Percentiles rank a stretch among this genome's conserved stretches.
Conservation (phyloP, 108 stramenopile species). For the Licmophora abbreviata region DNA sequence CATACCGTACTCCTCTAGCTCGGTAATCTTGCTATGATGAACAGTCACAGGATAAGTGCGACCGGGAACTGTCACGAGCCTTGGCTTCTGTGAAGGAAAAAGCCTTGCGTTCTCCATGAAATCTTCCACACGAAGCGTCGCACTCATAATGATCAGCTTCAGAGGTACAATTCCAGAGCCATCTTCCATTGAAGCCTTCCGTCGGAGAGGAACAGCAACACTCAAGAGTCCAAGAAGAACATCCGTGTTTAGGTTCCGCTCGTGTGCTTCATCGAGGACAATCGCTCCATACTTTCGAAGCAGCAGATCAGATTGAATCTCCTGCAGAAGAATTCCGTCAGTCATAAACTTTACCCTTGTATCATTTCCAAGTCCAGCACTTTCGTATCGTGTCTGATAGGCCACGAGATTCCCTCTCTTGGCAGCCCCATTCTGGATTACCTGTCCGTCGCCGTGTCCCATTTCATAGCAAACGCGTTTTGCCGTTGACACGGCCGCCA, state of each 20-base stretch:
- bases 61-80: constrained; percentile 85
- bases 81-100: constrained; percentile 54
- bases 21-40: constrained; percentile 94
- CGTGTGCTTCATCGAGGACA: constrained; percentile 84
- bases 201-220: constrained; percentile 74
- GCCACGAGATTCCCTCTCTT: constrained; percentile 74
- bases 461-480: constrained; percentile 95
- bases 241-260: constrained; percentile 92
- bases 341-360: constrained; percentile 97
- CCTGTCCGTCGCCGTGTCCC: constrained; percentile 74
- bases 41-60: constrained; percentile 92
- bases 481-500: constrained; percentile 94
- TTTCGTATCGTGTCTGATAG: constrained; percentile 95
- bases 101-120: constrained; percentile 81
- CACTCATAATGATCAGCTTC: constrained; percentile 96
- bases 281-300: constrained; percentile 89
- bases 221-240: constrained; percentile 92
- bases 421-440: constrained; percentile 19
- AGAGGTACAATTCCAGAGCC: constrained; percentile 63
- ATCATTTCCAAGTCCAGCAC: constrained; percentile 59
- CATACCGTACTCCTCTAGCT: constrained; percentile 88
- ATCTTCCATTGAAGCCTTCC: constrained; percentile 54
- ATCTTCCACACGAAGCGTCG: constrained; percentile 94
- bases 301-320: constrained; percentile 88
- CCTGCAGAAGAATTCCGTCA: constrained; percentile 94